phyloP scores from a whole-genome alignment of 2,329 filamentous ascomycete species.

The Penicillium sp. region DNA sequence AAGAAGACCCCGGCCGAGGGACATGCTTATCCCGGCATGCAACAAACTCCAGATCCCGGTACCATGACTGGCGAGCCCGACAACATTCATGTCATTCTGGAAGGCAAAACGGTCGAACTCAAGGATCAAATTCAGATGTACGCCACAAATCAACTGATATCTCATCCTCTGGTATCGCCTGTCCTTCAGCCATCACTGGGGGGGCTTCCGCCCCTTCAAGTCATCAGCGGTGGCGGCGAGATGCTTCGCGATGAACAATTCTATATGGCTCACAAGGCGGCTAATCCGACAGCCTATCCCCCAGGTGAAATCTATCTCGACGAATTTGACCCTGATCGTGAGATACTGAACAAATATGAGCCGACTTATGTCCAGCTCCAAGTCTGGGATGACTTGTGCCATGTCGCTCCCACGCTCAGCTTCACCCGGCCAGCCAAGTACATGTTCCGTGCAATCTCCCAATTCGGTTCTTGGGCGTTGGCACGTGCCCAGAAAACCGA shows the following conservation, averaged over 20 bases:
- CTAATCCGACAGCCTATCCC: constrained; percentile 76
- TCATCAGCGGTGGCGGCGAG: constrained; percentile 86
- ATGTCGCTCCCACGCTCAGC: constrained; percentile 88
- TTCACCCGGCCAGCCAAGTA: constrained; percentile 95
- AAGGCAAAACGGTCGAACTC: constrained; percentile 70
- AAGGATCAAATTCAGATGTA: constrained; percentile 93
- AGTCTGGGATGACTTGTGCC: constrained; percentile 93
- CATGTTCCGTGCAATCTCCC: constrained; percentile 90
- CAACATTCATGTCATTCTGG: constrained; percentile 67
- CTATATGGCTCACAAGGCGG: constrained; percentile 91
- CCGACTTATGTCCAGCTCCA: constrained; percentile 92
- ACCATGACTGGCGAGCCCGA: constrained; percentile 28
- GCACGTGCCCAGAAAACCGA: constrained; percentile 76
- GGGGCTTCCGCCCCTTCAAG: constrained; percentile 81
- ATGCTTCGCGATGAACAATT: constrained; percentile 92
- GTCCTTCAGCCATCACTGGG: constrained; percentile 85
- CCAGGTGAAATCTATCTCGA: constrained; percentile 66
- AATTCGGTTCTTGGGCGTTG: constrained; percentile 90
- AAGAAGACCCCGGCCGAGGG: constrained; percentile 14
- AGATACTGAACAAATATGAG: constrained; percentile 64
- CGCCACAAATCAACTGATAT: constrained; percentile 79
- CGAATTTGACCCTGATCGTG: constrained; percentile 59
- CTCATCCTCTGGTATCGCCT: constrained; percentile 88
- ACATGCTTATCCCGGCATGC: constrained; percentile 28
- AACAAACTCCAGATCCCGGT: constrained; percentile 19